These are phyloP conservation scores for Echinosophora koreensis DNA, from an alignment of 306 rosid genomes.

Conservation along the genomic window DNA sequence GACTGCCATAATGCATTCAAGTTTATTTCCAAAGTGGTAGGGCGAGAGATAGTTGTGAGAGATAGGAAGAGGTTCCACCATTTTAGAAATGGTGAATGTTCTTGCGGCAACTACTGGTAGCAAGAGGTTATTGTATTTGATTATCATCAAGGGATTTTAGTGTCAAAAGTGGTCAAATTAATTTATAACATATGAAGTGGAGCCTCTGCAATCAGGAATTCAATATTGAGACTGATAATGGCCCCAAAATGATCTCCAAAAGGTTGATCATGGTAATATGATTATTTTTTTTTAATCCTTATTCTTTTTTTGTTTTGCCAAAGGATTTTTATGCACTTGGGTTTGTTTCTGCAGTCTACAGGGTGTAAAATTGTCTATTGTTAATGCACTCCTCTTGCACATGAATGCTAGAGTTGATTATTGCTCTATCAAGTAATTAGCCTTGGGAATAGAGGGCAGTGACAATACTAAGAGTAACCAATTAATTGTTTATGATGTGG, in stretches of 20 bases:
- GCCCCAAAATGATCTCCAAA: slow-evolving; percentile 32
- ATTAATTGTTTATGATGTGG: not conserved
- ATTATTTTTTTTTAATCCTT: not conserved
- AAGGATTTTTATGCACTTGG: slow-evolving; percentile 23
- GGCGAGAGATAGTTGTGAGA: slow-evolving; percentile 60
- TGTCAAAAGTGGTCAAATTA: slow-evolving; percentile 17
- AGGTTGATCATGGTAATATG: slow-evolving; percentile 41
- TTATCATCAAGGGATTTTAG: slow-evolving; percentile 33
- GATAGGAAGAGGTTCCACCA: slow-evolving; percentile 64
- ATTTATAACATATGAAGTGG: slow-evolving; percentile 35
- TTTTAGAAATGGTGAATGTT: slow-evolving; percentile 60
- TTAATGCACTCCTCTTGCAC: slow-evolving; percentile 5
- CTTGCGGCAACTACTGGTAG: slow-evolving; percentile 67
- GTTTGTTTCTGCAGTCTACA: slow-evolving; percentile 25
- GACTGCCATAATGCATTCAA: slow-evolving; percentile 67
- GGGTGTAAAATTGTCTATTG: slow-evolving; percentile 19
- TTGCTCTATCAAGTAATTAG: slow-evolving; percentile 8
- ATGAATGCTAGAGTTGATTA: slow-evolving; percentile 10
- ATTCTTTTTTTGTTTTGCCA: not conserved
- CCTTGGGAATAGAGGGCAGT: slow-evolving; percentile 18
- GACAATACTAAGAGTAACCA: slow-evolving; percentile 12
- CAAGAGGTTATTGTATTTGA: slow-evolving; percentile 36
- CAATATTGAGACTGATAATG: slow-evolving; percentile 33
- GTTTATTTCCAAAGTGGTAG: slow-evolving; percentile 56
- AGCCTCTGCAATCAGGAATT: slow-evolving; percentile 33